These are phyloP conservation scores for Micromonas commoda DNA, from an alignment of 139 green algal species.

Conservation along the genomic window DNA sequence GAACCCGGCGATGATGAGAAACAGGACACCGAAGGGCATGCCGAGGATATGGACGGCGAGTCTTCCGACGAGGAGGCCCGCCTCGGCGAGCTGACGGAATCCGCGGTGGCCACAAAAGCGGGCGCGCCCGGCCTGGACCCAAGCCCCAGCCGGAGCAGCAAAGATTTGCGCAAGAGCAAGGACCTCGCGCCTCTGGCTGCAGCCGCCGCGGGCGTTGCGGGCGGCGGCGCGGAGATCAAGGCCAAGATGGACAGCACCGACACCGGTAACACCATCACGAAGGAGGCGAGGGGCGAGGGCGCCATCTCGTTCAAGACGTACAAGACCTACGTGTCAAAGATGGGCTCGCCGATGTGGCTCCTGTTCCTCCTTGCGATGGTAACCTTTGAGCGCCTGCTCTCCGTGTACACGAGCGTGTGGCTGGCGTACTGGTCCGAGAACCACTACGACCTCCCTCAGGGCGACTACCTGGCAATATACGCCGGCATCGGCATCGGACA, in stretches of 20 bases:
- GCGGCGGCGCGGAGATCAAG: slow-evolving; percentile 3
- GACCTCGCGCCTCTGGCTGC: neutral
- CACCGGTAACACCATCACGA: neutral
- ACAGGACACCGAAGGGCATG: no score
- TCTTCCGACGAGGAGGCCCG: slow-evolving; percentile 4
- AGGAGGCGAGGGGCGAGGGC: slow-evolving; percentile 41
- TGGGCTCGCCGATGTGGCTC: slow-evolving; percentile 14
- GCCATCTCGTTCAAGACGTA: slow-evolving; percentile 49
- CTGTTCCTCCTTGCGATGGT: slow-evolving; percentile 28
- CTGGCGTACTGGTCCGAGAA: slow-evolving; percentile 18
- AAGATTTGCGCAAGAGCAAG: neutral
- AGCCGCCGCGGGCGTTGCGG: slow-evolving; percentile 15
- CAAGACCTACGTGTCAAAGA: slow-evolving; percentile 45
- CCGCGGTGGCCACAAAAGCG: neutral
- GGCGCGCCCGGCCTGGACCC: no score
- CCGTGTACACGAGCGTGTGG: slow-evolving; percentile 20
- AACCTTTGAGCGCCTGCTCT: neutral
- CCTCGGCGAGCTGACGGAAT: slow-evolving; percentile 13
- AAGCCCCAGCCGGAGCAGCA: no score
- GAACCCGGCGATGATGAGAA: no score
- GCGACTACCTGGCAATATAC: slow-evolving; percentile 41
- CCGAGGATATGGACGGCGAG: neutral
- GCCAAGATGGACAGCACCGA: neutral
- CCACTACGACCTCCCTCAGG: slow-evolving; percentile 2
- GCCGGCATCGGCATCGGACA: slow-evolving; percentile 31